Percentiles rank a stretch among this genome's conserved stretches.
These are phyloP conservation scores for Cucurbita ficifolia DNA, from an alignment of 306 rosid species.

Conservation along the genomic window DNA sequence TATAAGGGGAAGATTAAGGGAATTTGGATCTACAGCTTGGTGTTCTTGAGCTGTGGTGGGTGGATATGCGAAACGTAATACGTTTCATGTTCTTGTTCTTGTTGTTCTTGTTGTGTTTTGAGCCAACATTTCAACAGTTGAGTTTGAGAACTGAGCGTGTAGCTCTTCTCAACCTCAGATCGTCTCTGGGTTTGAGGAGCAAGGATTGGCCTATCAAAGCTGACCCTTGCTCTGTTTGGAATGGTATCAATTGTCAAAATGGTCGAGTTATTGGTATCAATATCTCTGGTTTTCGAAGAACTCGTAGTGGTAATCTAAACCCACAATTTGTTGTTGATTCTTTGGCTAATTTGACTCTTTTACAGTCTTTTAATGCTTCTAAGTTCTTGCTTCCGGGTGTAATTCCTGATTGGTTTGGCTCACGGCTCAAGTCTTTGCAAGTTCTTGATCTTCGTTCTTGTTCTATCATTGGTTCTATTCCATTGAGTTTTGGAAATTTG, in stretches of 20 bases:
- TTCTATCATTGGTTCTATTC: constrained; percentile 47
- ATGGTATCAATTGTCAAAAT: constrained; percentile 44
- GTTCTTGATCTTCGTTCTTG: constrained; percentile 79
- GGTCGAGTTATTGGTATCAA: constrained; percentile 69
- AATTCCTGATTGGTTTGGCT: constrained; percentile 73
- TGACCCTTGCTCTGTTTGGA: constrained; percentile 72
- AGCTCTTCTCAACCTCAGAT: constrained; percentile 56
- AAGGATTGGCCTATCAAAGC: constrained; percentile 76
- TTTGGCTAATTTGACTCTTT: constrained; percentile 55
- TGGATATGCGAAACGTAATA: background rate
- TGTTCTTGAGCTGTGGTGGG: background rate
- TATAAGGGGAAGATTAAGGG: background rate
- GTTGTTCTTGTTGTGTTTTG: constrained; percentile 16
- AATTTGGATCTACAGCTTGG: background rate
- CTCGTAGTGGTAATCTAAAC: constrained; percentile 47
- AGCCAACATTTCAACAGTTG: constrained; percentile 53
- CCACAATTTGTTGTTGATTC: constrained; percentile 63
- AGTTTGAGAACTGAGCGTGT: constrained; percentile 37
- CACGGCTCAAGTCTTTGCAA: constrained; percentile 23
- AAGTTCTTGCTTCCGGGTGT: constrained; percentile 52
- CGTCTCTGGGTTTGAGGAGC: constrained; percentile 71
- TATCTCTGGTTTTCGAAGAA: constrained; percentile 73
- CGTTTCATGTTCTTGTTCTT: constrained; percentile 18
- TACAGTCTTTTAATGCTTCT: constrained; percentile 71
- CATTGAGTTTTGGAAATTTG: constrained; percentile 49